Percentiles rank a stretch among this genome's conserved stretches.
These are phyloP conservation scores for Pichia occidentalis DNA, from an alignment of 805 yeast genomes.

Conservation along the genomic window DNA sequence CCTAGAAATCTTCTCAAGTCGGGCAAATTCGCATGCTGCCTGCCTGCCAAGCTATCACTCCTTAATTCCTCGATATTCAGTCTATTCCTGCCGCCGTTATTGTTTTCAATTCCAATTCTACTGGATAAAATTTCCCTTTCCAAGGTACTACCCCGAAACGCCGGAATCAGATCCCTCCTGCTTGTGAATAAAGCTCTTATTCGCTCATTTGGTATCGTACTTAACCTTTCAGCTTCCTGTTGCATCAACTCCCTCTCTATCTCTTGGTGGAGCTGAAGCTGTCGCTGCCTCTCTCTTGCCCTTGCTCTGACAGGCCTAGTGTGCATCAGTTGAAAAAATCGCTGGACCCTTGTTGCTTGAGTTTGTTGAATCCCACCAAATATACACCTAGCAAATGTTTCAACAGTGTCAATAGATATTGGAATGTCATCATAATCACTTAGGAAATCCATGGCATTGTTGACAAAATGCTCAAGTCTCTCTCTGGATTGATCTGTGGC, in stretches of 20 bases:
- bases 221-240: slow-evolving; percentile 1
- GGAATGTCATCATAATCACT: slow-evolving; percentile 26
- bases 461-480: slow-evolving; percentile 25
- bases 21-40: slow-evolving; percentile 11
- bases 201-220: not conserved
- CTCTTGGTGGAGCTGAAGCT: slow-evolving; percentile 6
- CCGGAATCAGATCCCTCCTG: slow-evolving; percentile 4
- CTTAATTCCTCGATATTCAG: too few relatives aligned
- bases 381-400: slow-evolving; percentile 28
- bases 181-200: not conserved
- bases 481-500: slow-evolving; percentile 21
- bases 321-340: slow-evolving; percentile 27
- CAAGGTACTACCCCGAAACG: not conserved
- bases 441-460: slow-evolving; percentile 24
- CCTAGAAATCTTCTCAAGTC: too few relatives aligned
- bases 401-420: slow-evolving; percentile 19
- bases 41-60: slow-evolving; percentile 5
- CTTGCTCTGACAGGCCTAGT: slow-evolving; percentile 15
- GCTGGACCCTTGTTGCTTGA: slow-evolving; percentile 27
- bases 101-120: not conserved
- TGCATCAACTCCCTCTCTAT: not conserved
- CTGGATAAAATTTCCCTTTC: not conserved
- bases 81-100: not conserved
- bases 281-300: slow-evolving; percentile 9
- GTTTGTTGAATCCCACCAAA: slow-evolving; percentile 26